Conservation (phyloP, 1,139 yeast species). For the Yamadazyma jaroonii region DNA sequence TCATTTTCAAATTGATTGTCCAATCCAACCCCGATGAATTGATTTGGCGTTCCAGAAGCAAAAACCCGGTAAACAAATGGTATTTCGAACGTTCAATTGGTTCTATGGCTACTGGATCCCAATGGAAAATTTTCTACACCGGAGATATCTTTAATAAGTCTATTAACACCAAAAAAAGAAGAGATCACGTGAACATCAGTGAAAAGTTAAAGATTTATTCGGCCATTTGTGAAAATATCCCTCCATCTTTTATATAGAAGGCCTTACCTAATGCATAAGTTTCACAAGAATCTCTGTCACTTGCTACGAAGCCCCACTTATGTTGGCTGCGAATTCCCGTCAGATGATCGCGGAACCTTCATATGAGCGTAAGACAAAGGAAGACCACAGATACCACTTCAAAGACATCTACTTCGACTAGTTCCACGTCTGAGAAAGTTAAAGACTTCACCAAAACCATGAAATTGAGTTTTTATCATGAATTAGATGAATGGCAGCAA, state of each 20-base stretch:
- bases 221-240: constrained; percentile 32
- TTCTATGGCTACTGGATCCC: constrained; percentile 52
- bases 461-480: constrained; percentile 26
- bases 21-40: constrained; percentile 70
- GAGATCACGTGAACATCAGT: constrained; percentile 26
- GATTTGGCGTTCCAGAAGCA: constrained; percentile 84
- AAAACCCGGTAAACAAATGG: constrained; percentile 95
- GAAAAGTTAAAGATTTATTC: constrained; percentile 27
- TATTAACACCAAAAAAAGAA: constrained; percentile 23
- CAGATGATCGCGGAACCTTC: too few species aligned
- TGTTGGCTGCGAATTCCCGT: too few species aligned
- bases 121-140: constrained; percentile 71
- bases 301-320: too few species aligned
- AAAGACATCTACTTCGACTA: too few species aligned
- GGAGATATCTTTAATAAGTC: constrained; percentile 48
- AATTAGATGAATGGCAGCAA: constrained; percentile 77
- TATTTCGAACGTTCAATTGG: constrained; percentile 90
- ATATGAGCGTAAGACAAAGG: background rate
- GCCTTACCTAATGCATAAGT: background rate
- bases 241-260: constrained; percentile 25
- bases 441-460: background rate
- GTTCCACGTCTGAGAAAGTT: background rate
- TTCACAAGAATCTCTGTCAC: background rate
- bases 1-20: constrained; percentile 78
- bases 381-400: background rate